Percentiles rank a stretch among this genome's conserved stretches.
Conservation (phyloP, 2,329 filamentous ascomycete genomes). For the Hymenoscyphus linearis region DNA sequence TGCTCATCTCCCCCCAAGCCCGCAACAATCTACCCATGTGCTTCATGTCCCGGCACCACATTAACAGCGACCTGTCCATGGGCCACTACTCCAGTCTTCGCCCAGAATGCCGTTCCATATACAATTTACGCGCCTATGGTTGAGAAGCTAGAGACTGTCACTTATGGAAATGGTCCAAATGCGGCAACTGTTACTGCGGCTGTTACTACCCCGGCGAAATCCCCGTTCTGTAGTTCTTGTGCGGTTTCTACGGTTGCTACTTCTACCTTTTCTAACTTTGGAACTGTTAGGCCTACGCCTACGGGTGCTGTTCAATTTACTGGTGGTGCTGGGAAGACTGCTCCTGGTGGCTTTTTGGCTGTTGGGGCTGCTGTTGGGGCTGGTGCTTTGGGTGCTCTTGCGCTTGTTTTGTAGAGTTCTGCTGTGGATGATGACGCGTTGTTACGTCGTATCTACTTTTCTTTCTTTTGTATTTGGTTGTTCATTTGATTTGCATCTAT, state of each 20-base stretch:
- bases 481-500: background rate
- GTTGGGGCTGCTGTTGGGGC: slow-evolving; percentile 1
- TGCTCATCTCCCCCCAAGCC: slow-evolving; percentile 4
- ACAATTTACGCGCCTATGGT: slow-evolving; percentile 3
- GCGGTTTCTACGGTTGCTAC: background rate
- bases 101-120: slow-evolving; percentile 1
- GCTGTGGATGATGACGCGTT: background rate
- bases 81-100: slow-evolving; percentile 3
- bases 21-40: slow-evolving; percentile 9
- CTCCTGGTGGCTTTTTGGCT: background rate
- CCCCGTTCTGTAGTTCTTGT: slow-evolving; percentile 5
- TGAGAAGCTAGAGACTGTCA: slow-evolving; percentile 1
- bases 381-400: slow-evolving; percentile 1
- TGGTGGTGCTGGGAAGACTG: slow-evolving; percentile 3
- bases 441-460: background rate
- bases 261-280: background rate
- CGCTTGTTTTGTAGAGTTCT: slow-evolving; percentile 3
- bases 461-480: background rate
- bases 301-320: slow-evolving; percentile 4
- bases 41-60: slow-evolving; percentile 5
- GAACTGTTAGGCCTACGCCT: background rate
- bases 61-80: slow-evolving; percentile 4
- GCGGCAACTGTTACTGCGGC: background rate
- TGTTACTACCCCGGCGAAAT: background rate
- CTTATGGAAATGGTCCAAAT: background rate